These are phyloP conservation scores for Zostera marina DNA, from an alignment of 116 monocot genomes.

Conservation along the genomic window DNA sequence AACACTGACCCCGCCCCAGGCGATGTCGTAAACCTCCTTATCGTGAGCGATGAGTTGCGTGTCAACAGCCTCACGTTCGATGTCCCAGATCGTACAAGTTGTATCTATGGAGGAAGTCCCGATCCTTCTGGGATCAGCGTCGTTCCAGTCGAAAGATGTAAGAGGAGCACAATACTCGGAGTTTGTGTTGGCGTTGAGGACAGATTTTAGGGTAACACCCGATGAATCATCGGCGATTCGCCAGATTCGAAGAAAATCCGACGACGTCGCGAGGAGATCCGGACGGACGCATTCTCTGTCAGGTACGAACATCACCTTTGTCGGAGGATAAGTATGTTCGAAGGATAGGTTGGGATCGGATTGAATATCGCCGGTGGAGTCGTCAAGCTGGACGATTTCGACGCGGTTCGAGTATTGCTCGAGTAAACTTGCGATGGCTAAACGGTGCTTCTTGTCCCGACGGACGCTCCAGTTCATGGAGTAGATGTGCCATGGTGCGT, in stretches of 20 bases:
- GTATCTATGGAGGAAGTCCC: conserved; percentile 92
- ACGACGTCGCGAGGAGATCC: conserved; percentile 92
- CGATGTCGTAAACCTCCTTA: conserved; percentile 95
- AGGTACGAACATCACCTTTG: conserved; percentile 85
- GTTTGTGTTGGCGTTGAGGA: conserved; percentile 82
- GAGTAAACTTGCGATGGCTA: conserved; percentile 74
- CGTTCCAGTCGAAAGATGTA: conserved; percentile 99
- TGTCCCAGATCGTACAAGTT: conserved; percentile 98
- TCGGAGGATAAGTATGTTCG: conserved; percentile 91
- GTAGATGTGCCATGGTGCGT: conserved; percentile 98
- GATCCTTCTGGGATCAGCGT: conserved; percentile 86
- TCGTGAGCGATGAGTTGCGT: conserved; percentile 98
- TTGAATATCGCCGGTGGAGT: conserved; percentile 88
- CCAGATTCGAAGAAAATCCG: conserved; percentile 94
- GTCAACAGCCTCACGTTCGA: conserved; percentile 84
- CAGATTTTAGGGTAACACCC: conserved; percentile 18
- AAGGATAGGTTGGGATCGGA: conserved; percentile 70
- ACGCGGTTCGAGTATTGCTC: conserved; percentile 77
- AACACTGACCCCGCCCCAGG: conserved; percentile 96
- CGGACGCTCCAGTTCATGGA: conserved; percentile 99
- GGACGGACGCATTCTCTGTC: conserved; percentile 72
- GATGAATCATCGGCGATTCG: conserved; percentile 27
- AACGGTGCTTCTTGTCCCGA: conserved; percentile 88
- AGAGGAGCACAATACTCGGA: conserved; percentile 94
- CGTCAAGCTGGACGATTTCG: conserved; percentile 97